A percentile compares a stretch with the other conserved stretches of the same genome.
phyloP scores from a whole-genome alignment of 2,329 filamentous ascomycete genomes.

The Fulvia fulva region DNA sequence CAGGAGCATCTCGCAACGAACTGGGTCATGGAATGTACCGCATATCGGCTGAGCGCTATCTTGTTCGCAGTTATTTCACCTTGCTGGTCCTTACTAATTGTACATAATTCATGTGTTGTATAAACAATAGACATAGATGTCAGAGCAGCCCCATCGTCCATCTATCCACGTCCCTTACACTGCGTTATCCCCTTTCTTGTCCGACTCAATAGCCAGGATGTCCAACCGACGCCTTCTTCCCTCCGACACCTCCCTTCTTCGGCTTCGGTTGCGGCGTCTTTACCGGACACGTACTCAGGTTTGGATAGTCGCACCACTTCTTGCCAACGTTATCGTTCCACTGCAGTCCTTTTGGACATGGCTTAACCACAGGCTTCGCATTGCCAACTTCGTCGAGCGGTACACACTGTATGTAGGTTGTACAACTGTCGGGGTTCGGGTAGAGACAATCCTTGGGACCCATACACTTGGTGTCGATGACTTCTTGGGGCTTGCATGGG shows the following conservation, averaged over 20 bases:
- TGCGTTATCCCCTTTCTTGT: neutral
- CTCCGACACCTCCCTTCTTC: neutral
- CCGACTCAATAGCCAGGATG: neutral
- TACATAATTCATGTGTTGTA: too few relatives aligned
- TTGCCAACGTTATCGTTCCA: neutral
- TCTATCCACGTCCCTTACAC: neutral
- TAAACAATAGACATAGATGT: too few relatives aligned
- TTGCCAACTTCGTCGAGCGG: neutral
- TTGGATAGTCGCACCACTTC: neutral
- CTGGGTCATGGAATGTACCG: too few relatives aligned
- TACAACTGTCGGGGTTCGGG: neutral
- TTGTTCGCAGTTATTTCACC: too few relatives aligned
- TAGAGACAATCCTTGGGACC: slow-evolving; percentile 1
- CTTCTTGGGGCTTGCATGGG: neutral
- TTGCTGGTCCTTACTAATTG: too few relatives aligned
- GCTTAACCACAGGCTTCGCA: neutral
- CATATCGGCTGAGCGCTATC: too few relatives aligned
- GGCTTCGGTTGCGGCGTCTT: too few relatives aligned
- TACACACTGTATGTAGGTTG: neutral
- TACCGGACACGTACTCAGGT: neutral
- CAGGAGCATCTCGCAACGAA: too few relatives aligned
- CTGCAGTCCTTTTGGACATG: neutral
- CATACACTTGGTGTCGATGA: neutral
- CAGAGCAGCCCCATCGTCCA: too few relatives aligned
- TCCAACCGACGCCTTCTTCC: neutral